Evolutionary conservation across 2,329 filamentous ascomycete species (phyloP).

Genomic region (Xylaria sp.): DNA sequence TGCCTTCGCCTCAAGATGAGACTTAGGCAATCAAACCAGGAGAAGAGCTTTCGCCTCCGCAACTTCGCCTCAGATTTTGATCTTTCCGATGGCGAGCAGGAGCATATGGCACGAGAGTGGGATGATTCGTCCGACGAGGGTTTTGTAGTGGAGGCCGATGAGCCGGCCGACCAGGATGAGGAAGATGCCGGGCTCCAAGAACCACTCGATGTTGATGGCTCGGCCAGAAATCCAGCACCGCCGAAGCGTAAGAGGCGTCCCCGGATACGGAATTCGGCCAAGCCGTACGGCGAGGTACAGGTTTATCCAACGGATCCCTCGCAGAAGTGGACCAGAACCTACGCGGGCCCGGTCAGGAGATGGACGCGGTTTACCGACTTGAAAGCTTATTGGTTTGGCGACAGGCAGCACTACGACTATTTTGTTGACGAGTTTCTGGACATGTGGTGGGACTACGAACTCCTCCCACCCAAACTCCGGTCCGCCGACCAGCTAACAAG

Average conservation of each 20-base stretch:
- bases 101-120: slow-evolving; percentile 1
- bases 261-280: slow-evolving; percentile 14
- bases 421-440: slow-evolving; percentile 30
- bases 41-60: slow-evolving; percentile 30
- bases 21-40: slow-evolving; percentile 36
- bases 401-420: slow-evolving; percentile 26
- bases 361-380: slow-evolving; percentile 36
- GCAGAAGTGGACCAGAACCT: slow-evolving; percentile 39
- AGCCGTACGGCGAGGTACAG: slow-evolving; percentile 29
- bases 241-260: slow-evolving; percentile 18
- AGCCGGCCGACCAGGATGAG: slow-evolving; percentile 11
- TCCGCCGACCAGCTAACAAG: slow-evolving; percentile 19
- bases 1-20: slow-evolving; percentile 28
- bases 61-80: slow-evolving; percentile 21
- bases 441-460: slow-evolving; percentile 35
- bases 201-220: slow-evolving; percentile 14
- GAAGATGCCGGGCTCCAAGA: slow-evolving; percentile 16
- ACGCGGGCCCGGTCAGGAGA: slow-evolving; percentile 37
- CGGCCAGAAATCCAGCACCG: slow-evolving; percentile 7
- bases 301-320: slow-evolving; percentile 37
- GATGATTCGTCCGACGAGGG: slow-evolving; percentile 32
- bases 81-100: slow-evolving; percentile 30
- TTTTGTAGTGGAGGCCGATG: slow-evolving; percentile 27
- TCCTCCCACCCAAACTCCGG: slow-evolving; percentile 35
- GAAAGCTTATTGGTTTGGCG: slow-evolving; percentile 36